Conservation (phyloP, 257 asterid genomes). For the Capsicum pubescens region DNA sequence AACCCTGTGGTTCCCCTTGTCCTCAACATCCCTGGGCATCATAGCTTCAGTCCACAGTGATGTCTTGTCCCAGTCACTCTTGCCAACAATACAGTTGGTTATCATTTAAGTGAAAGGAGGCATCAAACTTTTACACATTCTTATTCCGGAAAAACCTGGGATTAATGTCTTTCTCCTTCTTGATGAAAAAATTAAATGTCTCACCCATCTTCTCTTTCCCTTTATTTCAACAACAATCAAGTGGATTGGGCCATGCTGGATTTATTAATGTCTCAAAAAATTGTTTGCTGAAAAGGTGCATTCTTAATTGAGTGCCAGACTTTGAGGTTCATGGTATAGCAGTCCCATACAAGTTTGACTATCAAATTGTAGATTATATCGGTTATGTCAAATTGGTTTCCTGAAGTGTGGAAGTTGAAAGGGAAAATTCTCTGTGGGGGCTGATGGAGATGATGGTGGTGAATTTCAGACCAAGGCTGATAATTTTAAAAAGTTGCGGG, state of each 20-base stretch:
- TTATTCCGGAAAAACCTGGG: slow-evolving; percentile 20
- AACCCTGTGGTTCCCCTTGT: not conserved
- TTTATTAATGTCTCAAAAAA: slow-evolving; percentile 5
- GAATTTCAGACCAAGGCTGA: not conserved
- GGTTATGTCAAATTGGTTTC: slow-evolving; percentile 13
- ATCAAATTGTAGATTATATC: not conserved
- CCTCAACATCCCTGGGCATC: not conserved
- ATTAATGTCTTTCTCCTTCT: not conserved
- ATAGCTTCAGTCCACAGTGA: not conserved
- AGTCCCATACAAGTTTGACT: not conserved
- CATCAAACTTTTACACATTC: not conserved
- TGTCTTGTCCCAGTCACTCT: slow-evolving; percentile 24
- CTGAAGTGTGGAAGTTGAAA: not conserved
- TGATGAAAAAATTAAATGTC: not conserved
- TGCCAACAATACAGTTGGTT: slow-evolving; percentile 16
- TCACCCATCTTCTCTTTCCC: slow-evolving; percentile 9
- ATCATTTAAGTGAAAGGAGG: slow-evolving; percentile 6
- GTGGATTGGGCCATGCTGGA: slow-evolving; percentile 17
- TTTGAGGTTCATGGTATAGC: not conserved
- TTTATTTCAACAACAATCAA: slow-evolving; percentile 15
- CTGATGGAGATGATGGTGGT: not conserved
- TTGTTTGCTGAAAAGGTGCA: slow-evolving; percentile 10
- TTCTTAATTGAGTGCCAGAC: not conserved
- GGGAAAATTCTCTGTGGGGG: not conserved
- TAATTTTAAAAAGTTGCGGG: not conserved